These are phyloP conservation scores for Claviceps pusilla DNA, from an alignment of 2,329 filamentous ascomycete genomes.

Conservation along the genomic window DNA sequence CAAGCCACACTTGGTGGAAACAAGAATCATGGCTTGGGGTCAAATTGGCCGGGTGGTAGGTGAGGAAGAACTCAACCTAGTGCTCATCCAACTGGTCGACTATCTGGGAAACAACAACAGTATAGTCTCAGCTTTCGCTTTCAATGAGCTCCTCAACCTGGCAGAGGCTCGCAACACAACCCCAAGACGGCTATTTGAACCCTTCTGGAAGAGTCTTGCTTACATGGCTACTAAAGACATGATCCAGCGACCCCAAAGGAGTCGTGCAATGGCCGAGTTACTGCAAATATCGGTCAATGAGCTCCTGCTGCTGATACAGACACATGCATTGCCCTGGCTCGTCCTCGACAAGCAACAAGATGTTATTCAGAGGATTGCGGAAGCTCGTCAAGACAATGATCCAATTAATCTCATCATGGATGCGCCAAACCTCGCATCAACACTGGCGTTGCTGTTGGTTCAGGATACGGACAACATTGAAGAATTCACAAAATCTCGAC, in stretches of 20 bases:
- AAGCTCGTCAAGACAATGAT: constrained; percentile 57
- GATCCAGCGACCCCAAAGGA: constrained; percentile 64
- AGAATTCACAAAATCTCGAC: constrained; percentile 49
- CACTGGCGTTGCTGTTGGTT: constrained; percentile 43
- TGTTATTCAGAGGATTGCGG: constrained; percentile 66
- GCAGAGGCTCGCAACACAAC: constrained; percentile 49
- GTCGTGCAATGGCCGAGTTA: constrained; percentile 64
- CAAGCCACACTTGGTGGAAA: constrained; percentile 57
- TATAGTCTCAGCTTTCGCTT: constrained; percentile 66
- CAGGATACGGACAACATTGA: constrained; percentile 45
- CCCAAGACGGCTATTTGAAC: constrained; percentile 57
- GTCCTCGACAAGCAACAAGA: constrained; percentile 66
- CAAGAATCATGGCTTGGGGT: constrained; percentile 73
- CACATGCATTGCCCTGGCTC: constrained; percentile 71
- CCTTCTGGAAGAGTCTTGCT: constrained; percentile 79
- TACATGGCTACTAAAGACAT: constrained; percentile 74
- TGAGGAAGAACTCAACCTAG: constrained; percentile 74
- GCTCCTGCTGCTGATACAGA: constrained; percentile 62
- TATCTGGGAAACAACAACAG: constrained; percentile 74
- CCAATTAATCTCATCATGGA: constrained; percentile 41
- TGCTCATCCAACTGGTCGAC: constrained; percentile 68
- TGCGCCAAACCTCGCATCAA: constrained; percentile 38
- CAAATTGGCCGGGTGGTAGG: constrained; percentile 62
- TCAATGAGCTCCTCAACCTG: constrained; percentile 64
- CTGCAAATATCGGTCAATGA: constrained; percentile 60